Percentiles rank a stretch among this genome's conserved stretches.
Conservation (phyloP, 208 protist species). For the Trypanosoma cruzi region DNA sequence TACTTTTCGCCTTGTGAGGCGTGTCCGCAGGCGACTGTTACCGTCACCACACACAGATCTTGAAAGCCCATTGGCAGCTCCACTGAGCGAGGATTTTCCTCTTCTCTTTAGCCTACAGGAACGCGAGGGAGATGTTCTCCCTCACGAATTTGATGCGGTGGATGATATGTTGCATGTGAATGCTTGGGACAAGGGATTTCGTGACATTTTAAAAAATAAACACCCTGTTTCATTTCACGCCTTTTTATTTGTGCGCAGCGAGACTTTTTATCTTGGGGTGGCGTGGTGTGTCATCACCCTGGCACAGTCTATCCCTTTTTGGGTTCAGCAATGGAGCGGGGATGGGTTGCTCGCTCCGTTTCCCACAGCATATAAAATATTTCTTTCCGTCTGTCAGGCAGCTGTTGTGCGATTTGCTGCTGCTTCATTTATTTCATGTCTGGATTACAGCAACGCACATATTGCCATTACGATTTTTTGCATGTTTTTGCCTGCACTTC, state of each 20-base stretch:
- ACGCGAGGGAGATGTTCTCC: conserved; percentile 12
- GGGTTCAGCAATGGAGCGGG: conserved; percentile 65
- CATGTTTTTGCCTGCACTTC: conserved; percentile 81
- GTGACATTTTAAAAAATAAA: conserved; percentile 45
- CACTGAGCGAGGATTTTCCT: conserved; percentile 10
- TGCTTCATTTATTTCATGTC: conserved; percentile 61
- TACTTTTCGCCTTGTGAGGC: conserved; percentile 8
- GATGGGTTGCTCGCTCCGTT: conserved; percentile 41
- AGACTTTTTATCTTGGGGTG: conserved; percentile 51
- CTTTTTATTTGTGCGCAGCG: conserved; percentile 64
- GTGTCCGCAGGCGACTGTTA: conserved; percentile 5
- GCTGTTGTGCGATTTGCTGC: conserved; percentile 71
- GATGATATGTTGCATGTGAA: conserved; percentile 8
- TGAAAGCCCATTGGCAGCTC: neutral
- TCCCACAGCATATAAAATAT: conserved; percentile 60
- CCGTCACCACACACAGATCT: neutral
- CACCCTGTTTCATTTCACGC: conserved; percentile 65
- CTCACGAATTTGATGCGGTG: conserved; percentile 11
- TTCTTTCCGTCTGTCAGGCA: conserved; percentile 72
- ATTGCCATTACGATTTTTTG: conserved; percentile 72
- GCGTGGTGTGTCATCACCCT: conserved; percentile 61
- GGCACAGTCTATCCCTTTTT: conserved; percentile 60
- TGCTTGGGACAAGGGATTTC: conserved; percentile 52
- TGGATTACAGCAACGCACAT: conserved; percentile 71
- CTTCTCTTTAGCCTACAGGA: conserved; percentile 4